A percentile compares a stretch with the other conserved stretches of the same genome.
Conservation (phyloP, 2,329 filamentous ascomycete genomes). For the Volutella citrinella region DNA sequence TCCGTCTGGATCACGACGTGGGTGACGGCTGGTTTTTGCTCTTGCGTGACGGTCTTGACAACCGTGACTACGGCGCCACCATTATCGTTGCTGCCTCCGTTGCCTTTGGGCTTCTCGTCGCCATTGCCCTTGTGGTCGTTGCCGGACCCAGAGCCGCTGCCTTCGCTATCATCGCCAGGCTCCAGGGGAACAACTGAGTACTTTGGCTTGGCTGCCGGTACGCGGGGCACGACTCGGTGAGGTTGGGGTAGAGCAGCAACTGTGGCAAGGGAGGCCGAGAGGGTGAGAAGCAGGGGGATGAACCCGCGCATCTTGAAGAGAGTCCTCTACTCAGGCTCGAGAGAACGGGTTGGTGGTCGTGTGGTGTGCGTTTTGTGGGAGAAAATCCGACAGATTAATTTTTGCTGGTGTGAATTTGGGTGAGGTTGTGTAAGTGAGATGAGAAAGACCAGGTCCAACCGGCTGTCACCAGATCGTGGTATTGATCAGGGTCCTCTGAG, state of each 20-base stretch:
- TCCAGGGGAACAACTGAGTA: conserved; percentile 41
- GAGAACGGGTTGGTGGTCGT: conserved; percentile 2
- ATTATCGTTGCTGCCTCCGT: conserved; percentile 12
- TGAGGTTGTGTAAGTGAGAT: neutral
- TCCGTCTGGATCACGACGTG: conserved; percentile 25
- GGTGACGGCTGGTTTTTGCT: conserved; percentile 23
- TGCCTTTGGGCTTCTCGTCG: conserved; percentile 2
- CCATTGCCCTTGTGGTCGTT: conserved; percentile 15
- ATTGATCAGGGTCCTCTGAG: too few species aligned
- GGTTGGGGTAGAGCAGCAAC: conserved; percentile 27
- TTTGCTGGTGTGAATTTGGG: neutral
- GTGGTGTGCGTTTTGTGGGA: neutral
- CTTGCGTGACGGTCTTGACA: conserved; percentile 31
- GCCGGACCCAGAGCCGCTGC: conserved; percentile 18
- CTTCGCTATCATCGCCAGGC: conserved; percentile 24
- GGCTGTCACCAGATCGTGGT: too few species aligned
- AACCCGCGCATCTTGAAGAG: conserved; percentile 29
- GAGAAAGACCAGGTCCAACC: too few species aligned
- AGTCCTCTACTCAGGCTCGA: conserved; percentile 10
- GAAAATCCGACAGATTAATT: too few species aligned
- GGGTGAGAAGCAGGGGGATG: conserved; percentile 27
- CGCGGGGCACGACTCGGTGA: conserved; percentile 19
- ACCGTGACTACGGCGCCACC: conserved; percentile 29
- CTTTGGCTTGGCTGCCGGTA: conserved; percentile 23
- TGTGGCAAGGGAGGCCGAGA: conserved; percentile 26